Percentiles rank a stretch among this genome's conserved stretches.
Evolutionary conservation across 768 basidiomycete genomes (phyloP).

Genomic region (Termitomyces sp.): DNA sequence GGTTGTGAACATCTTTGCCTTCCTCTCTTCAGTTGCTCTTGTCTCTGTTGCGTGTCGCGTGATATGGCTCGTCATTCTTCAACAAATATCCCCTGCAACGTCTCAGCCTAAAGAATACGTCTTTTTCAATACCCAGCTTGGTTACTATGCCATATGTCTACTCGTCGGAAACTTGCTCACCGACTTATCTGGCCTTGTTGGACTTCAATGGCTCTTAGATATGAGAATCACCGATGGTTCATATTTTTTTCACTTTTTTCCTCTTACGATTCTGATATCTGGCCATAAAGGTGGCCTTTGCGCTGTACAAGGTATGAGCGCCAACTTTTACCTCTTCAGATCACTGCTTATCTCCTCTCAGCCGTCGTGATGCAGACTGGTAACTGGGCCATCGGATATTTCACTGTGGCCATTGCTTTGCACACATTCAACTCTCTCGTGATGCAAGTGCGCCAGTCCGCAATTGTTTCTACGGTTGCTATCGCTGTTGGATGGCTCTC

Average conservation of each 20-base stretch:
- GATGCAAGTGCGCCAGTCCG: slow-evolving; percentile 49
- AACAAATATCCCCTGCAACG: slow-evolving; percentile 23
- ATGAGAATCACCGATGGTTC: slow-evolving; percentile 47
- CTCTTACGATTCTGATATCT: neutral
- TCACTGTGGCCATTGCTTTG: slow-evolving; percentile 59
- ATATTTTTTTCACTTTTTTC: slow-evolving; percentile 12
- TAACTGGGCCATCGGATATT: slow-evolving; percentile 59
- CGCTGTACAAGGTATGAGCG: slow-evolving; percentile 51
- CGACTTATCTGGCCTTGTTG: slow-evolving; percentile 50
- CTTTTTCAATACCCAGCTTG: slow-evolving; percentile 72
- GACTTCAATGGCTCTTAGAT: slow-evolving; percentile 43
- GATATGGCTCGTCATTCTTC: slow-evolving; percentile 40
- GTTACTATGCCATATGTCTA: slow-evolving; percentile 63
- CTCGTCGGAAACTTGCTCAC: slow-evolving; percentile 56
- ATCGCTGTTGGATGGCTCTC: slow-evolving; percentile 53
- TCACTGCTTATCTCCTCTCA: slow-evolving; percentile 19
- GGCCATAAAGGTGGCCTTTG: slow-evolving; percentile 41
- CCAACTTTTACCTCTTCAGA: neutral
- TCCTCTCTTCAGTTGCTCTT: slow-evolving; percentile 52
- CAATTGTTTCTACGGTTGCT: slow-evolving; percentile 38
- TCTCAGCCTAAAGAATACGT: slow-evolving; percentile 41
- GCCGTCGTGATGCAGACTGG: slow-evolving; percentile 60
- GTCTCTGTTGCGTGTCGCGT: slow-evolving; percentile 45
- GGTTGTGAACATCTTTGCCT: slow-evolving; percentile 51
- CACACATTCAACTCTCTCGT: slow-evolving; percentile 70